phyloP scores from a whole-genome alignment of 1,139 yeast species.

The Blastobotrys petasosporus region DNA sequence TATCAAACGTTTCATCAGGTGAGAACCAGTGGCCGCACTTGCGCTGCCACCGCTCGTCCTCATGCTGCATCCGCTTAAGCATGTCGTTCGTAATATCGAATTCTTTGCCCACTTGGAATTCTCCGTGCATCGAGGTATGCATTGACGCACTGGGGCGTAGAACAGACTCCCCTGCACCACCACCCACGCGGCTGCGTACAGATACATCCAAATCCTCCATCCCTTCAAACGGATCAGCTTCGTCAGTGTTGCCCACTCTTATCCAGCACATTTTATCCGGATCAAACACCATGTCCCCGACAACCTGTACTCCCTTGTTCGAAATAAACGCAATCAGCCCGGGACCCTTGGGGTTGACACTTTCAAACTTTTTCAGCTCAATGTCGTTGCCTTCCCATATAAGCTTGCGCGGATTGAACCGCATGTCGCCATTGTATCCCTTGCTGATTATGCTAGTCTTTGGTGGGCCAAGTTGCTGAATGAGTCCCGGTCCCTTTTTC shows the following conservation, averaged over 20 bases:
- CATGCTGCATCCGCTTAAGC: conserved; percentile 42
- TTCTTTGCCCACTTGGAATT: conserved; percentile 36
- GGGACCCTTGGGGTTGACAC: conserved; percentile 28
- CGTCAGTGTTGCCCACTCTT: conserved; percentile 29
- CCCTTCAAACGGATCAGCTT: conserved; percentile 49
- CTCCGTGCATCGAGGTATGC: conserved; percentile 12
- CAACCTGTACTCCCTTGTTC: conserved; percentile 35
- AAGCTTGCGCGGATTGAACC: conserved; percentile 45
- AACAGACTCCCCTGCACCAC: neutral
- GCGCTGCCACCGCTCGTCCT: conserved; percentile 45
- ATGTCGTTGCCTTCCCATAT: conserved; percentile 68
- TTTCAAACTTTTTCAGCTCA: conserved; percentile 48
- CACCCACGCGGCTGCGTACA: conserved; percentile 4
- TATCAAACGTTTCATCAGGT: conserved; percentile 36
- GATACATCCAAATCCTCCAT: conserved; percentile 40
- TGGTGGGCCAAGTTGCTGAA: conserved; percentile 33
- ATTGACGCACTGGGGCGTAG: neutral
- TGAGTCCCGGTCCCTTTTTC: conserved; percentile 29
- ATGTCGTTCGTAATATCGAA: conserved; percentile 40
- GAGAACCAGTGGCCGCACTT: conserved; percentile 52
- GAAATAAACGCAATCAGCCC: conserved; percentile 36
- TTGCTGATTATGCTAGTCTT: conserved; percentile 21
- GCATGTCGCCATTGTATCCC: conserved; percentile 42
- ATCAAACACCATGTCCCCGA: conserved; percentile 57
- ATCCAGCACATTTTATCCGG: conserved; percentile 55